Evolutionary conservation across 2,329 filamentous ascomycete genomes (phyloP).

Genomic region (Waltergamsia citrina): DNA sequence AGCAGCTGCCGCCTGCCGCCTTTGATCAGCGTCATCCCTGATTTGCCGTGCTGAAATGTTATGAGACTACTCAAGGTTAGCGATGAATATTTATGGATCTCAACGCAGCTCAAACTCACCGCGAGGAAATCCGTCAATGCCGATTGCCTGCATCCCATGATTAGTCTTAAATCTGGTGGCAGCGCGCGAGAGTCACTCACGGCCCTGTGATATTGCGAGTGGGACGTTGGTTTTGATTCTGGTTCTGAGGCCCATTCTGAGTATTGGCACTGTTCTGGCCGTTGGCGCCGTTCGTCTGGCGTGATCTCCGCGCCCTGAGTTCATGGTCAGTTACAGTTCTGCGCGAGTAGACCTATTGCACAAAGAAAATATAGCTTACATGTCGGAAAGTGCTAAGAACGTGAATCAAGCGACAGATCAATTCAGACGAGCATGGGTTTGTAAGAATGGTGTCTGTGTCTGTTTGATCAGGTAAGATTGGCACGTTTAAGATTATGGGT

Average conservation of each 20-base stretch:
- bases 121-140: constrained; percentile 45
- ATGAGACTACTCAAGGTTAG: constrained; percentile 43
- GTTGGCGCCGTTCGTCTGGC: constrained; percentile 1
- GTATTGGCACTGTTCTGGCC: constrained; percentile 5
- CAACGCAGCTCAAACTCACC: constrained; percentile 16
- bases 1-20: constrained; percentile 24
- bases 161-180: too few species aligned
- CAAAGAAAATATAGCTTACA: too few species aligned
- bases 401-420: too few species aligned
- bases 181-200: constrained; percentile 19
- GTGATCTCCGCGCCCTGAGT: constrained; percentile 2
- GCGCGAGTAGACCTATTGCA: neutral
- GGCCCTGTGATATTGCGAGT: constrained; percentile 26
- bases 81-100: neutral
- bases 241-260: too few species aligned
- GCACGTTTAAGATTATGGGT: too few species aligned
- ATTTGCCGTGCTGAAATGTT: constrained; percentile 59
- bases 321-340: neutral
- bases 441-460: too few species aligned
- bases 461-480: too few species aligned
- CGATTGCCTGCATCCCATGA: constrained; percentile 27
- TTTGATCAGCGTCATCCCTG: constrained; percentile 35
- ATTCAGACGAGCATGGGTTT: too few species aligned
- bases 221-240: constrained; percentile 11
- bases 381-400: too few species aligned